Base-by-base conservation (phyloP, 208 protist species). In the Herpetomonas muscarum region DNA sequence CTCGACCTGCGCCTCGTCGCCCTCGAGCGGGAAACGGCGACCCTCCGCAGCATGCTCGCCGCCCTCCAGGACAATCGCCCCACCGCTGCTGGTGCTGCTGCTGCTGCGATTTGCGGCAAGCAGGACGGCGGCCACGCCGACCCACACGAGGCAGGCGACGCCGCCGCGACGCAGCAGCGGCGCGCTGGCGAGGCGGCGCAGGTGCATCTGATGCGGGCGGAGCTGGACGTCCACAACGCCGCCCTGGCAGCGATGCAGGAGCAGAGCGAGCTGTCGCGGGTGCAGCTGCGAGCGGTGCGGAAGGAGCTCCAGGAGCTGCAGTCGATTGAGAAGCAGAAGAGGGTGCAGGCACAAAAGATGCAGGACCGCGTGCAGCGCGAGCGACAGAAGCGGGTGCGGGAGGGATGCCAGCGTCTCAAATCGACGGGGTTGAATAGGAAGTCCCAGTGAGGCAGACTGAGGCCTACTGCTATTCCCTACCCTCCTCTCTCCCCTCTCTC, bases 1-100 rank as follows among this genome's bases (percentile, higher is more conserved):
- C 74, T 93, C 2, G 86, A 93, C 56, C 67, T 79, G 25, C 79
- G 80, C 25, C 59, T 93, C 7, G 65, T 93, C 7, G 56, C 65
- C 22, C 56, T 93, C 6, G 80, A 81, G 32, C 62, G 72, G 37
- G 82, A 93, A 54, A 83, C 77, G 22, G 29, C 48, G 17, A 79
- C 67, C 9, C 67, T 93, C n/a, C 66, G 71, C 0, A 60, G 72
- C 28, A 88, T 80, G 65, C 39, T 87, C 17, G 67, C 79, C 0
- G 53, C 73, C 6, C 55, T 92, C 42, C 59, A 57, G 10, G 48
- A 29, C 15, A 55, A 60, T 28, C 53, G 46, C 28, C 48, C 41
- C 10, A 46, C n/a, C 53, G 67, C 49, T 48, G 48, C 25, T 50
- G 55, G 45, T 34, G 42, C 10, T 21, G 41, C 10, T 22, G 36